Evolutionary conservation across 345 rosid species (phyloP).

Genomic region (Hibiscus tridactylites): DNA sequence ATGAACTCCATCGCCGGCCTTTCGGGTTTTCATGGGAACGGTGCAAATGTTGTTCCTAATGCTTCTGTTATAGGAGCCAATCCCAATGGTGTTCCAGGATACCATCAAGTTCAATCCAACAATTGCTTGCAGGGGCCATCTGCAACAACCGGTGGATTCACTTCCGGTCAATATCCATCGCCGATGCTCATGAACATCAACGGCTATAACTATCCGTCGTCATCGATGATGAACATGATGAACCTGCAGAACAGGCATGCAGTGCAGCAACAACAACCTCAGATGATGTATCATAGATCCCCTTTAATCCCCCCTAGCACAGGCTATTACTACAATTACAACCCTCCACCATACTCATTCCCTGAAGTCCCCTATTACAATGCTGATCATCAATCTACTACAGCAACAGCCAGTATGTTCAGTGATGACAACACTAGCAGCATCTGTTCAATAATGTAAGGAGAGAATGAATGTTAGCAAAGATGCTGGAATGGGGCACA

Average conservation of each 20-base stretch:
- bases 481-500: constrained; percentile 7
- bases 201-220: constrained; percentile 32
- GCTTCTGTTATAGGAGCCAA: constrained; percentile 23
- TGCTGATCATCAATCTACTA: constrained; percentile 24
- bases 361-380: constrained; percentile 25
- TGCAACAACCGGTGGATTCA: constrained; percentile 19
- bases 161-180: constrained; percentile 29
- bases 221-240: constrained; percentile 27
- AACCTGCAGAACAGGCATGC: constrained; percentile 43
- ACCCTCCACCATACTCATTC: constrained; percentile 29
- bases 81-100: constrained; percentile 24
- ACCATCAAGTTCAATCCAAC: constrained; percentile 21
- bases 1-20: constrained; percentile 26
- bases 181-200: constrained; percentile 38
- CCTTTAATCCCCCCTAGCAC: constrained; percentile 44
- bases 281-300: constrained; percentile 64
- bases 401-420: constrained; percentile 27
- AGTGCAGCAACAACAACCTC: constrained; percentile 34
- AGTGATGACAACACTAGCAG: constrained; percentile 41
- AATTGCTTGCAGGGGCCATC: constrained; percentile 26
- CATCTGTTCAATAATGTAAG: constrained; percentile 42
- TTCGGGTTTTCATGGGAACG: constrained; percentile 33
- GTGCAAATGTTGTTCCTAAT: constrained; percentile 4
- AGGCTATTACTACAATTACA: constrained; percentile 42
- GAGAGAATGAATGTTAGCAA: background rate